Evolutionary conservation across 2,329 filamentous ascomycete species (phyloP).

Genomic region (Biscogniauxia sp.): DNA sequence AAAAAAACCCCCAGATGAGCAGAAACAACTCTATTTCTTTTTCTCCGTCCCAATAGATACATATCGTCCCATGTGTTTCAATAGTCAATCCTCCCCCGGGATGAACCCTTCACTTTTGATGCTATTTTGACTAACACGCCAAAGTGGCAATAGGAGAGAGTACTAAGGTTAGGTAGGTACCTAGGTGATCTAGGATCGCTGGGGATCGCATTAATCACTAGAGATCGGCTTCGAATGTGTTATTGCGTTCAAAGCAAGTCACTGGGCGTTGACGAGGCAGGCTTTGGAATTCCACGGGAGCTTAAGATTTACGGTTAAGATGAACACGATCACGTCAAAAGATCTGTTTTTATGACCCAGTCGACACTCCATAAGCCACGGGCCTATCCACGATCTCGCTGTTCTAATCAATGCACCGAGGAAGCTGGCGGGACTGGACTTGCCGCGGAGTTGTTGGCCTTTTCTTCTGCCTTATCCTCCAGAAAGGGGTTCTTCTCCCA

Average conservation of each 20-base stretch:
- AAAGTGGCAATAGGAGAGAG: background rate
- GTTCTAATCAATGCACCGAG: background rate
- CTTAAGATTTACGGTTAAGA: background rate
- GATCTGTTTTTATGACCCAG: background rate
- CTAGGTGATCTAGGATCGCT: background rate
- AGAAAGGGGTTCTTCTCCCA: background rate
- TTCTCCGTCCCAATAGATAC: background rate
- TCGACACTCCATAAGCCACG: too few relatives aligned
- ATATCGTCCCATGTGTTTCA: background rate
- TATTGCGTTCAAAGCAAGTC: background rate
- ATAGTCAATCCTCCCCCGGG: background rate
- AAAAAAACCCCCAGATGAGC: slow-evolving; percentile 3
- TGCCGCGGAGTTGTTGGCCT: background rate
- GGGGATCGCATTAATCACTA: background rate
- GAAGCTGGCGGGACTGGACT: background rate
- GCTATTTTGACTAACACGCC: background rate
- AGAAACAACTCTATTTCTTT: background rate
- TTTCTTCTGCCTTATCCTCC: background rate
- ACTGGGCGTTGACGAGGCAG: background rate
- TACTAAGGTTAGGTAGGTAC: too few relatives aligned
- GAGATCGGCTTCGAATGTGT: background rate
- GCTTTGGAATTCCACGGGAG: background rate
- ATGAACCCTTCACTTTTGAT: too few relatives aligned
- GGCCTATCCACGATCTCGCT: background rate
- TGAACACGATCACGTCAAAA: background rate